Conservation (phyloP, 108 stramenopile species). For the Nitzschia sp. region DNA sequence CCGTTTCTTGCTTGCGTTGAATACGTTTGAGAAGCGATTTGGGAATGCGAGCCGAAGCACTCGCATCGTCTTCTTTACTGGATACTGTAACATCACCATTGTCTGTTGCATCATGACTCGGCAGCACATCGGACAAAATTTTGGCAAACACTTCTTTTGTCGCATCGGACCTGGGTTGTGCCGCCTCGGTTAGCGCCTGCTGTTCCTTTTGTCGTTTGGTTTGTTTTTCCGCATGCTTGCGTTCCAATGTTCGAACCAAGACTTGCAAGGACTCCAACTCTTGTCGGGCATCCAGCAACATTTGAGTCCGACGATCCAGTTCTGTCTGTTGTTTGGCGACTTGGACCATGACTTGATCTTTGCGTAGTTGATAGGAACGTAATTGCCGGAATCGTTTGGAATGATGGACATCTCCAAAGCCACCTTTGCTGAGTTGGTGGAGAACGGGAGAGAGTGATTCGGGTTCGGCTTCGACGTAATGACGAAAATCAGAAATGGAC, state of each 20-base stretch:
- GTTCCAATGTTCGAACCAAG: background rate
- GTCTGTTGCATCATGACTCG: background rate
- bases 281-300: background rate
- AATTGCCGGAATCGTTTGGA: constrained; percentile 42
- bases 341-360: background rate
- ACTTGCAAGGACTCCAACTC: background rate
- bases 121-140: background rate
- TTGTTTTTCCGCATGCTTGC: background rate
- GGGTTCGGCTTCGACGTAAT: background rate
- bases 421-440: constrained; percentile 32
- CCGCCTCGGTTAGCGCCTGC: background rate
- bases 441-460: constrained; percentile 11
- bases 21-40: constrained; percentile 12
- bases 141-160: background rate
- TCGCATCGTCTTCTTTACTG: background rate
- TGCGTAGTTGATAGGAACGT: background rate
- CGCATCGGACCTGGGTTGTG: background rate
- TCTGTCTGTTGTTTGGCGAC: constrained; percentile 7
- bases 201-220: background rate
- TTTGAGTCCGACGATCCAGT: background rate
- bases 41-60: background rate
- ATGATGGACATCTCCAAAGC: constrained; percentile 47
- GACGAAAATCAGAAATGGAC: constrained; percentile 44
- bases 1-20: constrained; percentile 1
- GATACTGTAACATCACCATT: background rate